Conservation (phyloP, 768 basidiomycete species). For the Heimioporus sp. region DNA sequence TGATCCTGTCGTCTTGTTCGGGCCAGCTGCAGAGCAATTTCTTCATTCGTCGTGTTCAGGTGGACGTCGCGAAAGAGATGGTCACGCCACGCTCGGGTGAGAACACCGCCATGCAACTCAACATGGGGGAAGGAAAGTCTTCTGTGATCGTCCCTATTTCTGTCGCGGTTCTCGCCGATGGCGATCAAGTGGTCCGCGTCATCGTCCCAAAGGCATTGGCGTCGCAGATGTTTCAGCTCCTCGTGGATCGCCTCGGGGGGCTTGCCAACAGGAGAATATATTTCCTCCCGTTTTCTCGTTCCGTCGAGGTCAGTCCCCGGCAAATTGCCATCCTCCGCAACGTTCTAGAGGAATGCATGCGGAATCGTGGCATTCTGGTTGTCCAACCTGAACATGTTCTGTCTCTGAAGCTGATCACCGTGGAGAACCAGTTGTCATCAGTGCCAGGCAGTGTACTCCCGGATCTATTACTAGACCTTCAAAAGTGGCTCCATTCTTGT, state of each 20-base stretch:
- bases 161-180: slow-evolving; percentile 24
- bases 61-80: slow-evolving; percentile 31
- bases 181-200: slow-evolving; percentile 29
- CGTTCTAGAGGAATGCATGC: slow-evolving; percentile 30
- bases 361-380: slow-evolving; percentile 39
- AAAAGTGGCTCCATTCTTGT: slow-evolving; percentile 18
- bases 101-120: slow-evolving; percentile 46
- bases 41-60: slow-evolving; percentile 27
- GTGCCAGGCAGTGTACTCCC: slow-evolving; percentile 17
- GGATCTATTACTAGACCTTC: slow-evolving; percentile 15
- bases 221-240: slow-evolving; percentile 33
- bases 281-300: slow-evolving; percentile 32
- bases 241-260: slow-evolving; percentile 30
- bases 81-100: slow-evolving; percentile 21
- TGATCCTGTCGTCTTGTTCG: slow-evolving; percentile 1
- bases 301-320: slow-evolving; percentile 19
- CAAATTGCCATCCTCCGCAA: slow-evolving; percentile 7
- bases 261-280: slow-evolving; percentile 33
- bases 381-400: slow-evolving; percentile 52
- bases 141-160: slow-evolving; percentile 38
- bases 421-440: slow-evolving; percentile 8
- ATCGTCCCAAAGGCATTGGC: slow-evolving; percentile 32
- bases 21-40: slow-evolving; percentile 29
- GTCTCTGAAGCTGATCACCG: slow-evolving; percentile 43
- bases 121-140: slow-evolving; percentile 57